phyloP scores from a whole-genome alignment of 768 basidiomycete genomes.

The Stropharia rugosoannulata region DNA sequence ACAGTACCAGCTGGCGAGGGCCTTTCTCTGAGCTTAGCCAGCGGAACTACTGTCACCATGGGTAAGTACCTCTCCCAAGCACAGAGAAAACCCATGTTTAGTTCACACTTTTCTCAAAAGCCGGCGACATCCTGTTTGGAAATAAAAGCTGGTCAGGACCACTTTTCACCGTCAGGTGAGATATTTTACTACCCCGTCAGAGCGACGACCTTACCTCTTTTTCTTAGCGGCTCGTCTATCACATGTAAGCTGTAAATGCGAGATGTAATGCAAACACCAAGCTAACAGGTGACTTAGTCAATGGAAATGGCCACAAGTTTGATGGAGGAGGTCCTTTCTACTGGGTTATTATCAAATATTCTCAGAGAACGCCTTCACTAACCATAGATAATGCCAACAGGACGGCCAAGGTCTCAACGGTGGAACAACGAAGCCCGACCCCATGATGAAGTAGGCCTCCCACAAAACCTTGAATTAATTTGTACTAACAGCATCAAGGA shows the following conservation, averaged over 20 bases:
- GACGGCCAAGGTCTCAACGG: constrained; percentile 39
- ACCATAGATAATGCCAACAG: constrained; percentile 20
- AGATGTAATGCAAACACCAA: neutral
- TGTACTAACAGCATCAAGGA: neutral
- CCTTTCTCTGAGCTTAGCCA: constrained; percentile 3
- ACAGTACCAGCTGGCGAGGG: constrained; percentile 6
- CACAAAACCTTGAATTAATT: neutral
- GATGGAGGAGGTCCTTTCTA: constrained; percentile 44
- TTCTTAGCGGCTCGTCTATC: constrained; percentile 42
- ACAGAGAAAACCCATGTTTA: neutral
- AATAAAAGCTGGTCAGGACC: constrained; percentile 52
- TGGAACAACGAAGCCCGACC: constrained; percentile 38
- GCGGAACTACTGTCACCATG: constrained; percentile 7
- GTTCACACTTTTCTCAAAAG: constrained; percentile 23
- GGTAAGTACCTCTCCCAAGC: neutral
- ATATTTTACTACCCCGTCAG: neutral
- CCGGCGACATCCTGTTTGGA: constrained; percentile 61
- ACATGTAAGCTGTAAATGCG: constrained; percentile 39
- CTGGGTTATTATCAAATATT: constrained; percentile 26
- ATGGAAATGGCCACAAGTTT: constrained; percentile 41
- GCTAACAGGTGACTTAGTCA: constrained; percentile 23
- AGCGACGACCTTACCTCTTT: neutral
- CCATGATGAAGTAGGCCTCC: constrained; percentile 41
- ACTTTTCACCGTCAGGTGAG: constrained; percentile 49
- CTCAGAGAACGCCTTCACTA: neutral